phyloP scores from a whole-genome alignment of 2,329 filamentous ascomycete genomes.

The Hyphodiscus sp. region DNA sequence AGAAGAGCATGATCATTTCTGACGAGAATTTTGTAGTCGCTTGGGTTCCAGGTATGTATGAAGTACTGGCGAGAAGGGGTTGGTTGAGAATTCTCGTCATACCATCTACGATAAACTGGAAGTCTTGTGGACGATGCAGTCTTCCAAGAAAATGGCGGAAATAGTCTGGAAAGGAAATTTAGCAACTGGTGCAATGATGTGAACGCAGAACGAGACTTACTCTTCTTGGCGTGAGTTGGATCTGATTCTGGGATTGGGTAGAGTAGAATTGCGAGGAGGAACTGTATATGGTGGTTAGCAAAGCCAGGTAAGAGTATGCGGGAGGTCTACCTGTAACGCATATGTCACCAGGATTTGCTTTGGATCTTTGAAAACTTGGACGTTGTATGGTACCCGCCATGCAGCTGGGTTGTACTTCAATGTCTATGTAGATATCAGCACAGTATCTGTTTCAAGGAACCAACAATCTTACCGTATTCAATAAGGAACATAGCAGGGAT shows the following conservation, averaged over 20 bases:
- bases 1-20: conserved; percentile 95
- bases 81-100: conserved; percentile 91
- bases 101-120: conserved; percentile 93
- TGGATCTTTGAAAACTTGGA: conserved; percentile 83
- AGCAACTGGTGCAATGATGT: neutral
- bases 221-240: conserved; percentile 63
- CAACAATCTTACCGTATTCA: conserved; percentile 73
- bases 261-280: conserved; percentile 77
- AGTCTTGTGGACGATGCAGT: conserved; percentile 88
- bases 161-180: conserved; percentile 45
- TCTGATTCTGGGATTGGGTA: conserved; percentile 81
- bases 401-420: conserved; percentile 92
- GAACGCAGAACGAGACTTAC: conserved; percentile 10
- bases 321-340: conserved; percentile 52
- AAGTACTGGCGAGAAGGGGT: conserved; percentile 79
- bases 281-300: conserved; percentile 36
- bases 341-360: conserved; percentile 89
- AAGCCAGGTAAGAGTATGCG: neutral
- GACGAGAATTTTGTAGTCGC: conserved; percentile 77
- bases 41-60: conserved; percentile 82
- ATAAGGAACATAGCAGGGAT: conserved; percentile 81
- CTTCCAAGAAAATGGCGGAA: conserved; percentile 80
- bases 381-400: conserved; percentile 92
- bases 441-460: conserved; percentile 3
- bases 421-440: conserved; percentile 47